These are phyloP conservation scores for Schwanniomyces sp. DNA, from an alignment of 805 yeast genomes.

Conservation along the genomic window DNA sequence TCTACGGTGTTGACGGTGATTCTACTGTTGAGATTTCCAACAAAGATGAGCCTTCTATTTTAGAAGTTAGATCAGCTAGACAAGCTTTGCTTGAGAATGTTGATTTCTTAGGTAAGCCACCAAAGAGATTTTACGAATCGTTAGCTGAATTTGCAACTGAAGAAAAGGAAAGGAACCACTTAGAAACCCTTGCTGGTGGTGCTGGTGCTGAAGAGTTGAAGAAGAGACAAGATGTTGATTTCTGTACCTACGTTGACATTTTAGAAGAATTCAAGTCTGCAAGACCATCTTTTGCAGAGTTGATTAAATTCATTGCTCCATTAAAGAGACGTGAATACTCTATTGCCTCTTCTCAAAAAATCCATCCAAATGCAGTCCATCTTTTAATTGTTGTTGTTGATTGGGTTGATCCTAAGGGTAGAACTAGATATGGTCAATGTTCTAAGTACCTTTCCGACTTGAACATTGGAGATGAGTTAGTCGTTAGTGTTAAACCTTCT, in stretches of 20 bases:
- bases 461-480: conserved; percentile 76
- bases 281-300: conserved; percentile 68
- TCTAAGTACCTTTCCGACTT: conserved; percentile 86
- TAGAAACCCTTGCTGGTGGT: conserved; percentile 66
- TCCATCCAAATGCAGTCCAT: conserved; percentile 90
- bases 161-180: conserved; percentile 59
- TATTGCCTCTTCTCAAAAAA: conserved; percentile 91
- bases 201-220: conserved; percentile 86
- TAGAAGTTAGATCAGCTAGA: conserved; percentile 78
- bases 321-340: conserved; percentile 97
- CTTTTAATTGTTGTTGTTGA: conserved; percentile 92
- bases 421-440: conserved; percentile 90
- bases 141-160: conserved; percentile 73
- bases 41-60: conserved; percentile 53
- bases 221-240: conserved; percentile 81
- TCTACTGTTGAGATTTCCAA: conserved; percentile 70
- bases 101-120: conserved; percentile 93
- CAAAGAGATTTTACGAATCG: conserved; percentile 88
- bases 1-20: conserved; percentile 71
- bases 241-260: conserved; percentile 76
- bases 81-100: conserved; percentile 79
- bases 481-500: conserved; percentile 93
- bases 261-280: conserved; percentile 79
- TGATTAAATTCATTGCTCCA: conserved; percentile 75
- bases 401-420: conserved; percentile 85